A percentile compares a stretch with the other conserved stretches of the same genome.
Evolutionary conservation across 2,329 filamentous ascomycete genomes (phyloP).

Genomic region (Septoria linicola): DNA sequence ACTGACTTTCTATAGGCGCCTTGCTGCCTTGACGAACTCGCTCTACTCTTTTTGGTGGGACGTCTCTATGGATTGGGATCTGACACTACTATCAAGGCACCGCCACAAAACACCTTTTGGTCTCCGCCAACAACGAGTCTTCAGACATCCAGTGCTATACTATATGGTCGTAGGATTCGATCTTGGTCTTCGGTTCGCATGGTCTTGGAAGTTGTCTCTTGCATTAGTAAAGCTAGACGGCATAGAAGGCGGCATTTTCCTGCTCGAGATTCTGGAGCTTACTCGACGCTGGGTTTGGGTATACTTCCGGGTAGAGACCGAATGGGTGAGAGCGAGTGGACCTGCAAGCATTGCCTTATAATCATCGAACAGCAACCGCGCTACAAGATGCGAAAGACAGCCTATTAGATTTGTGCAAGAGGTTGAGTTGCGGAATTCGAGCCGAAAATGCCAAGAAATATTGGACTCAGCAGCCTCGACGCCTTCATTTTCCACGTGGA

Average conservation of each 20-base stretch:
- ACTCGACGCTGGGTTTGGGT: slow-evolving; percentile 93
- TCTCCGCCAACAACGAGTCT: slow-evolving; percentile 70
- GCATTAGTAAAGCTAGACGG: slow-evolving; percentile 82
- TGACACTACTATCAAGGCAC: slow-evolving; percentile 70
- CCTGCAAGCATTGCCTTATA: slow-evolving; percentile 7
- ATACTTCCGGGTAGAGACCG: slow-evolving; percentile 90
- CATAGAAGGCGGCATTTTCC: slow-evolving; percentile 82
- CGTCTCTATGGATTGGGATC: slow-evolving; percentile 92
- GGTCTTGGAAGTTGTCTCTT: slow-evolving; percentile 82
- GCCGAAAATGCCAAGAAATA: too few relatives aligned
- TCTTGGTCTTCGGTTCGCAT: slow-evolving; percentile 79
- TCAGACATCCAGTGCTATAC: slow-evolving; percentile 72
- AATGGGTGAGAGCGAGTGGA: slow-evolving; percentile 58
- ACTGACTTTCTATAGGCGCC: slow-evolving; percentile 22
- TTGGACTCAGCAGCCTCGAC: too few relatives aligned
- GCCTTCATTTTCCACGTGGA: too few relatives aligned
- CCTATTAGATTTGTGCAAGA: too few relatives aligned
- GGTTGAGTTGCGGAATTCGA: too few relatives aligned
- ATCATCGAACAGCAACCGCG: neutral
- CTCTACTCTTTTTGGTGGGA: slow-evolving; percentile 99
- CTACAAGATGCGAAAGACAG: neutral
- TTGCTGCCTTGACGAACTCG: slow-evolving; percentile 66
- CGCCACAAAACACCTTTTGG: slow-evolving; percentile 70
- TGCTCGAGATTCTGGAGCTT: slow-evolving; percentile 84
- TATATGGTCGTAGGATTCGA: slow-evolving; percentile 79